Conservation (phyloP, 2,329 filamentous ascomycete species). For the Sporothrix humicola region DNA sequence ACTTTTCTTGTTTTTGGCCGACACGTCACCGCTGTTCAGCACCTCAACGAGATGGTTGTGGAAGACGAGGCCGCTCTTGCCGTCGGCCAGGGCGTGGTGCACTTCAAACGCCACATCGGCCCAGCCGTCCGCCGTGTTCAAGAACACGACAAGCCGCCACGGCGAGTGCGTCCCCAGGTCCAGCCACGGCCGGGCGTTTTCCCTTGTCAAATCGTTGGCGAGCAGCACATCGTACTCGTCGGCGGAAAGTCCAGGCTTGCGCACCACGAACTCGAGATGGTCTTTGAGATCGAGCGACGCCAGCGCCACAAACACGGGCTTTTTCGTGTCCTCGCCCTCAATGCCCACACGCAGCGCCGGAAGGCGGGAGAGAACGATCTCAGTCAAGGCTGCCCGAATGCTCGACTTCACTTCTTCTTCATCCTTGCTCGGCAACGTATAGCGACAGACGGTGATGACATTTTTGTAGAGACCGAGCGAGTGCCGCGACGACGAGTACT, state of each 20-base stretch:
- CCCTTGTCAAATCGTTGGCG: slow-evolving; percentile 46
- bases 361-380: slow-evolving; percentile 47
- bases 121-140: slow-evolving; percentile 40
- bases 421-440: slow-evolving; percentile 40
- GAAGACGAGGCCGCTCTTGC: slow-evolving; percentile 55
- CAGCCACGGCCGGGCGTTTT: slow-evolving; percentile 51
- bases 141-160: slow-evolving; percentile 55
- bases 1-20: too few relatives aligned
- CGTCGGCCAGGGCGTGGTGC: slow-evolving; percentile 61
- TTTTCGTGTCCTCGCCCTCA: slow-evolving; percentile 50
- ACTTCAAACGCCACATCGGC: slow-evolving; percentile 55
- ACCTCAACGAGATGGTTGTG: slow-evolving; percentile 55
- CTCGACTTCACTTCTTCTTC: slow-evolving; percentile 35
- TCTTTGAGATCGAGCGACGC: slow-evolving; percentile 51
- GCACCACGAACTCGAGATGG: slow-evolving; percentile 49
- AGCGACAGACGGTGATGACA: slow-evolving; percentile 54
- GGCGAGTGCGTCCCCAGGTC: slow-evolving; percentile 50
- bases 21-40: slow-evolving; percentile 43
- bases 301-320: slow-evolving; percentile 53
- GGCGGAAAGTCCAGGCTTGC: slow-evolving; percentile 29
- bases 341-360: slow-evolving; percentile 58
- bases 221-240: slow-evolving; percentile 44
- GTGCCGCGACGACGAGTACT: slow-evolving; percentile 55
- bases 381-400: slow-evolving; percentile 49
- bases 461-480: slow-evolving; percentile 54